Base-by-base conservation (phyloP, 108 stramenopile genomes). In the Pseudonitzschia delicatissima region DNA sequence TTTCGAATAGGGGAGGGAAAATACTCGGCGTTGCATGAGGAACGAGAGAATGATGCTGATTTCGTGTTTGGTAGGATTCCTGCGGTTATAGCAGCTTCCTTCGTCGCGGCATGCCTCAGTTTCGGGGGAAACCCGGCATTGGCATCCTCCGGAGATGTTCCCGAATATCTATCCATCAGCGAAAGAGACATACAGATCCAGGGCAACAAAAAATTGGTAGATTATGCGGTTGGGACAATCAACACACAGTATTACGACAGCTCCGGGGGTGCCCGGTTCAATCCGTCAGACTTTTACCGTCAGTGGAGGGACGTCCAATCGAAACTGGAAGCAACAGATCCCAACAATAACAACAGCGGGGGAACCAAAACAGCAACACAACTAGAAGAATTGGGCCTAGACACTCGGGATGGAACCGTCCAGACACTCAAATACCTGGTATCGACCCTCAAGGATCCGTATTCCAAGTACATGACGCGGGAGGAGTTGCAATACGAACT, bases 221-320 rank as follows among this genome's bases (percentile, higher is more conserved):
- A 91, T 67, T 71, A 83, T 71, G 87, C 85, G 7, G 84, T 91
- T 2, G 85, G 87, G 3, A 91, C 86, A 26, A 81, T 89, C 53
- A 81, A 80, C 48, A 87, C 84, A 9, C 87, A 87, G 84, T 92
- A 82, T 57, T 92, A 88, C 60, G 91, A 92, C 58, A 74, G 83
- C 58, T 77, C 85, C 15, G 91, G 91, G 12, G 91, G 91, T 5
- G 71, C 51, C 42, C 35, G 62, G 13, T 92, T 92, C 73, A 68
- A 78, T 59, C 75, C 86, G 11, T 36, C 66, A 33, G 77, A 81
- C 25, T 86, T 92, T 45, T 89, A 84, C 61, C 42, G 27, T 20
- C 33, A 70, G 36, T 92, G 87, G 87, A 80, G 73, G 45, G 51
- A 50, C 4, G 68, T 85, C 64, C 71, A 80, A n/a, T 40, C 45